Percentiles rank a stretch among this genome's conserved stretches.
phyloP scores from a whole-genome alignment of 495 filamentous ascomycete genomes.

The Poronia punctata region DNA sequence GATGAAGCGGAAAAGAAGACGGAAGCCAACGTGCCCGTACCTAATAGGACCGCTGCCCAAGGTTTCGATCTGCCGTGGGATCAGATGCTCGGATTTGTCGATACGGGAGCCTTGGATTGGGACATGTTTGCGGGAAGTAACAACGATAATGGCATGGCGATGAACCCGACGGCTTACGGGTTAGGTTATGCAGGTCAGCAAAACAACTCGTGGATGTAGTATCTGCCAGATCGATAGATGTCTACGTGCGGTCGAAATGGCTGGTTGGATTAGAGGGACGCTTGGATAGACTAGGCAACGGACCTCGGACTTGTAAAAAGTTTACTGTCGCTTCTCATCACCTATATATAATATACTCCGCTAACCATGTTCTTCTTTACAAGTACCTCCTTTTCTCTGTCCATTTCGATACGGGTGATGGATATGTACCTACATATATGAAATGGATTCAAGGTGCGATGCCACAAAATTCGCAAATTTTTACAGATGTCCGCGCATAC shows the following conservation, averaged over 20 bases:
- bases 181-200: conserved; percentile 1
- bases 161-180: neutral
- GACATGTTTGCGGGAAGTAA: conserved; percentile 34
- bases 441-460: no score
- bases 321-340: no score
- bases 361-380: no score
- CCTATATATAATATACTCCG: no score
- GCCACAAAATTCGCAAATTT: no score
- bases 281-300: no score
- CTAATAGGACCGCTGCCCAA: neutral
- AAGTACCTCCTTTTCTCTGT: no score
- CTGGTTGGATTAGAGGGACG: no score
- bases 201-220: conserved; percentile 5
- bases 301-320: no score
- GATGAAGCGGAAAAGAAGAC: conserved; percentile 2
- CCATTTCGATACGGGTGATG: no score
- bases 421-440: no score
- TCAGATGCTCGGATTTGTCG: conserved; percentile 32
- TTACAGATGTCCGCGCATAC: no score
- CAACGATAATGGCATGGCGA: neutral
- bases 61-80: conserved; percentile 22
- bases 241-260: neutral
- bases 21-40: neutral
- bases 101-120: conserved; percentile 33
- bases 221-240: neutral